These are phyloP conservation scores for Fusarium beomiforme DNA, from an alignment of 2,329 filamentous ascomycete species.

Conservation along the genomic window DNA sequence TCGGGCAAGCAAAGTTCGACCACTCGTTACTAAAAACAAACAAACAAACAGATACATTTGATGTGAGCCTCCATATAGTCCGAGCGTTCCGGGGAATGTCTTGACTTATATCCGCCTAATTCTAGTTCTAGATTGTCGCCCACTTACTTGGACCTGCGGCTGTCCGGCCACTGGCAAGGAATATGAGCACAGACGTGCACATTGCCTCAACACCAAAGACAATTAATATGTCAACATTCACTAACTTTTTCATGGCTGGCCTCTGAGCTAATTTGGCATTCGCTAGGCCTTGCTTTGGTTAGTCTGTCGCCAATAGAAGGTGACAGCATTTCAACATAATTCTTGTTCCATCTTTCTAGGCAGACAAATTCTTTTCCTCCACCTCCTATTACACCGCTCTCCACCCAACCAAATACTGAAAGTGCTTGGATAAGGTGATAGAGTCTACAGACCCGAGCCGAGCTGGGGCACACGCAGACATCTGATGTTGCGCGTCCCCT, in stretches of 20 bases:
- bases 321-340: neutral
- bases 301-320: constrained; percentile 5
- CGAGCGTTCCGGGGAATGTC: constrained; percentile 31
- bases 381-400: constrained; percentile 15
- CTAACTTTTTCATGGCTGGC: neutral
- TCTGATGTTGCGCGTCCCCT: constrained; percentile 28
- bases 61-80: constrained; percentile 3
- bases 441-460: neutral
- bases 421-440: constrained; percentile 11
- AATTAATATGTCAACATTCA: neutral
- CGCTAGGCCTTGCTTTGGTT: constrained; percentile 37
- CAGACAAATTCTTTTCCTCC: constrained; percentile 37
- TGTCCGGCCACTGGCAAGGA: constrained; percentile 29
- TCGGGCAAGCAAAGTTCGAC: neutral
- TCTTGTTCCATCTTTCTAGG: constrained; percentile 33
- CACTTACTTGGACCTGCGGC: constrained; percentile 24
- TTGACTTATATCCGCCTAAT: constrained; percentile 1
- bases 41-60: neutral
- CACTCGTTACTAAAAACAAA: neutral
- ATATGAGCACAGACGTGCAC: constrained; percentile 7
- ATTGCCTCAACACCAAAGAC: constrained; percentile 24
- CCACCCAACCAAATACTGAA: neutral
- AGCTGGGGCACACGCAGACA: constrained; percentile 12
- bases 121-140: constrained; percentile 33
- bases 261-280: constrained; percentile 2